Conservation (phyloP, 345 rosid species). For the Corymbia maculata region DNA sequence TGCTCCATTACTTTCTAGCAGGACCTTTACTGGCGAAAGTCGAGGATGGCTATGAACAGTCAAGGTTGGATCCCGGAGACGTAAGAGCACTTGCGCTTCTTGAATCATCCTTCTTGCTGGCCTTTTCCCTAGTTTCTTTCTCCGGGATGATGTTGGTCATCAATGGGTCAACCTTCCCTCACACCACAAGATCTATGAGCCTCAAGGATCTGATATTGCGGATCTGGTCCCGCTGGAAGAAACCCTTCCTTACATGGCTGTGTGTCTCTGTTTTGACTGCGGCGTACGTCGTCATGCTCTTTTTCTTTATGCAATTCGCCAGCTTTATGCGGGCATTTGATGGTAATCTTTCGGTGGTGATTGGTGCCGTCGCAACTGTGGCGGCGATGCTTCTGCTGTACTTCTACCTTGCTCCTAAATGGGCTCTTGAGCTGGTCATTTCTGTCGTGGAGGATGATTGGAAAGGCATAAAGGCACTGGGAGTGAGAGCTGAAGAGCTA, state of each 20-base stretch:
- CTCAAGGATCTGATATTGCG: not conserved
- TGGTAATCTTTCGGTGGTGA: not conserved
- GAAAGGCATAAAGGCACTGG: not conserved
- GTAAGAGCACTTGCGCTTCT: not conserved
- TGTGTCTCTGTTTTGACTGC: not conserved
- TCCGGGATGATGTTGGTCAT: not conserved
- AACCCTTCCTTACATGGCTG: not conserved
- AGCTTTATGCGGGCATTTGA: not conserved
- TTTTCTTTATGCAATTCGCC: not conserved
- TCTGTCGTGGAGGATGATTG: not conserved
- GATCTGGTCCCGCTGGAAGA: not conserved
- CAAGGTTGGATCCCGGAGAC: not conserved
- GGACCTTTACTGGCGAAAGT: not conserved
- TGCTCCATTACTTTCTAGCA: not conserved
- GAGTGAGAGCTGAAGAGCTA: not conserved
- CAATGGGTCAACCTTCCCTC: not conserved
- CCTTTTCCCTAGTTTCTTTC: not conserved
- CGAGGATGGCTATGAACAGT: not conserved
- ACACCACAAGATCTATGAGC: not conserved
- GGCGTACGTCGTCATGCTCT: not conserved
- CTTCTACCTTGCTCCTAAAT: not conserved
- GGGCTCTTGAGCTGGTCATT: not conserved
- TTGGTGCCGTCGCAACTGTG: not conserved
- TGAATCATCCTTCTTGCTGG: not conserved
- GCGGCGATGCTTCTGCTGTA: not conserved